These are phyloP conservation scores for Eucalyptus rudis DNA, from an alignment of 345 rosid species.

Conservation along the genomic window DNA sequence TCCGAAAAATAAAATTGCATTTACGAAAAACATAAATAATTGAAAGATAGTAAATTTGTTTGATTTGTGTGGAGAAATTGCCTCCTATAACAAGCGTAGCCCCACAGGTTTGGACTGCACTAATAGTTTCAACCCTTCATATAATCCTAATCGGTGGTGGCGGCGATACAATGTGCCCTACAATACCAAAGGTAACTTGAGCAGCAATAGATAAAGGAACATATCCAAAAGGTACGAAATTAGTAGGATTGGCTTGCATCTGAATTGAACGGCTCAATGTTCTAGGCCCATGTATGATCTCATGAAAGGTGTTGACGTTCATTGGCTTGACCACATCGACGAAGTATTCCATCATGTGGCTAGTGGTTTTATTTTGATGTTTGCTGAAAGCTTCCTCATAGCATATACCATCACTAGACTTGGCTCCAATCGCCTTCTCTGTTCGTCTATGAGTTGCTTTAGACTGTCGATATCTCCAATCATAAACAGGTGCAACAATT, in stretches of 20 bases:
- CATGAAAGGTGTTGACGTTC: background rate
- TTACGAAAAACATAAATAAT: no score
- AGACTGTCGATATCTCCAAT: background rate
- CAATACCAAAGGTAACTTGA: background rate
- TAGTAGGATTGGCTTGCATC: background rate
- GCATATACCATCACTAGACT: background rate
- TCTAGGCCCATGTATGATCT: background rate
- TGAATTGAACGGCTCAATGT: background rate
- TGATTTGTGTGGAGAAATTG: background rate
- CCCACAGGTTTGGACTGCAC: background rate
- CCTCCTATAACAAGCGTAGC: background rate
- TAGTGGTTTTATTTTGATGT: background rate
- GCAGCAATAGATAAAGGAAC: background rate
- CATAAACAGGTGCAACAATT: no score
- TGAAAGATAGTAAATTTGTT: background rate
- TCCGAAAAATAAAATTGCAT: fast-evolving
- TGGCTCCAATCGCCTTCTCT: background rate
- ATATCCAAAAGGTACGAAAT: background rate
- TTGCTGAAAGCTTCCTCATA: background rate
- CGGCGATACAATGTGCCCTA: background rate
- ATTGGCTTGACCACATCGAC: background rate
- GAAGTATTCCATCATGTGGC: background rate
- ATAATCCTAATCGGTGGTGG: background rate
- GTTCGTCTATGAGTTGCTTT: background rate
- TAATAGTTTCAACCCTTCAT: background rate